Evolutionary conservation across 2,329 filamentous ascomycete genomes (phyloP), one percentile per base, ranked within the genome.

Genomic region (Cladophialophora psammophila): DNA sequence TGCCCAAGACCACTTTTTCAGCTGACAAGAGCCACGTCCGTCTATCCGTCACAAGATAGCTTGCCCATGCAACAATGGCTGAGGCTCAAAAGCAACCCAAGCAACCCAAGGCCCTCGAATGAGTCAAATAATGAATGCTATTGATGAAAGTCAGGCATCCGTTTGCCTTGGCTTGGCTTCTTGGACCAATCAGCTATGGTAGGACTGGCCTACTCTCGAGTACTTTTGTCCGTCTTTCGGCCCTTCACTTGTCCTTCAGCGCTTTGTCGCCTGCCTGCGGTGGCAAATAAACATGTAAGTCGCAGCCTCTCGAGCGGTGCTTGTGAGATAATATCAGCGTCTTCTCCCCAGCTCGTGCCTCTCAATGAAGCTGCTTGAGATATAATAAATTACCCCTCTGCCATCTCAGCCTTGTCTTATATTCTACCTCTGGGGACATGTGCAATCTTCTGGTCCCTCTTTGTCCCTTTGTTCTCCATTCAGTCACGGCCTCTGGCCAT

Each of bases 381-480:
- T 34, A 35, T 36, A 15, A 2, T 18, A n/a, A 61, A 20, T 12
- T 31, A 42, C 10, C 26, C 52, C 18, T 2, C 12, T 52, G 34
- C 60, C 35, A 61, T 26, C 48, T 53, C 48, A 64, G 57, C 65
- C 50, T 60, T 57, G 26, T 35, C 18, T 26, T 15, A 45, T 40
- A 31, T 7, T 45, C 7, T n/a, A n/a, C 45, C 3, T 15, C 55
- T 45, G 7, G 26, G 36, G 54, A 12, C 53, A 68, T 68, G 66
- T 68, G 66, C 34, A 65, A 65, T 55, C 62, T 68, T 2, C 45
- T 68, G 10, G 36, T 68, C 15, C 66, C 66, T 10, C 54, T 68
- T 7, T 68, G 66, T 36, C 66, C 66, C 10, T 65, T 68, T 36
- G 66, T 68, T 12, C 63, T 68, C 15, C 58, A 68, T 38, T 68